Percentiles rank a stretch among this genome's conserved stretches.
phyloP scores from a whole-genome alignment of 2,329 filamentous ascomycete genomes.

The Penicillium sumatraense region DNA sequence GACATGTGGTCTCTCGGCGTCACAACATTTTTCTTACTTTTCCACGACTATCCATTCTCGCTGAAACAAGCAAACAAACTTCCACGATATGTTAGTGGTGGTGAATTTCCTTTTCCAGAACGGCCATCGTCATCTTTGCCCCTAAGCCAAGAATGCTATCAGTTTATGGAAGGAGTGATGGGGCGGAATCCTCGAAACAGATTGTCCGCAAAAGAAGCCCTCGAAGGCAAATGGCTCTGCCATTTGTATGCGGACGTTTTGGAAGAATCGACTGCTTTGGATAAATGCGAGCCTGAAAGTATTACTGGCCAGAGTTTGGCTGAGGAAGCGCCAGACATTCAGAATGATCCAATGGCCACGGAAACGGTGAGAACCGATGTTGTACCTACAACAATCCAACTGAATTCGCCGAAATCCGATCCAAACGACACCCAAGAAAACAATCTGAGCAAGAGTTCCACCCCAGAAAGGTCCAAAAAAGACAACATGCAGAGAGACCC shows the following conservation, averaged over 20 bases:
- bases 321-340: too few relatives aligned
- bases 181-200: not conserved
- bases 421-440: too few relatives aligned
- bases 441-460: too few relatives aligned
- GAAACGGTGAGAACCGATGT: too few relatives aligned
- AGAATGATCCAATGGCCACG: too few relatives aligned
- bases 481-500: too few relatives aligned
- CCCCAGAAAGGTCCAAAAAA: too few relatives aligned
- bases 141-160: not conserved
- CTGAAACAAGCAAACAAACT: not conserved
- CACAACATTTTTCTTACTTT: constrained; percentile 1
- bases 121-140: not conserved
- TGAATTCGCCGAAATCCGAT: too few relatives aligned
- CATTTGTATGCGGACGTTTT: not conserved
- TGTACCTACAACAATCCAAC: too few relatives aligned
- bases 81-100: not conserved
- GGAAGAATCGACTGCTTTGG: not conserved
- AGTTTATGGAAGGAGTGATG: not conserved
- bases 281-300: too few relatives aligned
- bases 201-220: not conserved
- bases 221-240: not conserved
- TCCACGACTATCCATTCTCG: constrained; percentile 6
- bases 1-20: constrained; percentile 10
- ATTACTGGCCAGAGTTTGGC: too few relatives aligned
- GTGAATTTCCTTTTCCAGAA: not conserved